Percentiles rank a stretch among this genome's conserved stretches.
phyloP scores from a whole-genome alignment of 495 filamentous ascomycete species.

The Daldinia concentrica region DNA sequence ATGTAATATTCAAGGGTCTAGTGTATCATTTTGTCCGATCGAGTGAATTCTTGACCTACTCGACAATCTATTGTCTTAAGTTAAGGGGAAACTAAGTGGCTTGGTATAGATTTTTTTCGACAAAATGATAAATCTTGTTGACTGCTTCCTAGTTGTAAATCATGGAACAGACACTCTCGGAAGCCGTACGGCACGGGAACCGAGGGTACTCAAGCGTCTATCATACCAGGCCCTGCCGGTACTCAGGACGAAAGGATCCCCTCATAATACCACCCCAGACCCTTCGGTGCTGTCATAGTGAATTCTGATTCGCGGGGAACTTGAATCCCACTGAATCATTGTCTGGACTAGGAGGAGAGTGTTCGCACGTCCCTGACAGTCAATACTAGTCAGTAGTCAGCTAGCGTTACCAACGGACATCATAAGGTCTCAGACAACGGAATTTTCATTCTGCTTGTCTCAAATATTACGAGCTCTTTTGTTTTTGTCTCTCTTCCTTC shows the following conservation, averaged over 20 bases:
- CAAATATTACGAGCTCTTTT: conserved; percentile 15
- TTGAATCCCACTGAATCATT: conserved; percentile 30
- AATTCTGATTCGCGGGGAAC: conserved; percentile 29
- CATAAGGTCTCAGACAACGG: conserved; percentile 16
- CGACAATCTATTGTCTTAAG: neutral
- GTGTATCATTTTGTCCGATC: neutral
- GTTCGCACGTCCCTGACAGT: conserved; percentile 25
- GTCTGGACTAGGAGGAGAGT: conserved; percentile 26
- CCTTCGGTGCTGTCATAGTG: conserved; percentile 10
- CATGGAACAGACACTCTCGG: conserved; percentile 1
- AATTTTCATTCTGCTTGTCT: conserved; percentile 21
- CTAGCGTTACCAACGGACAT: conserved; percentile 21
- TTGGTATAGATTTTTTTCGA: conserved; percentile 9
- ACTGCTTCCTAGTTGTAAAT: conserved; percentile 7
- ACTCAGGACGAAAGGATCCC: conserved; percentile 24
- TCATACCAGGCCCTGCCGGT: conserved; percentile 25
- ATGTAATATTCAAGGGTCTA: conserved; percentile 15
- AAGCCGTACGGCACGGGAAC: neutral
- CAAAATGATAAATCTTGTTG: conserved; percentile 17
- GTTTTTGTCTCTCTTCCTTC: conserved; percentile 12
- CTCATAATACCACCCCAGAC: conserved; percentile 38
- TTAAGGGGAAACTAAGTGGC: conserved; percentile 4
- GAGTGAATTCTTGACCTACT: neutral
- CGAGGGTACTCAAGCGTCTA: conserved; percentile 14
- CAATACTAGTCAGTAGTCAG: conserved; percentile 4